phyloP scores from a whole-genome alignment of 768 basidiomycete genomes.

The Suillus lakei region DNA sequence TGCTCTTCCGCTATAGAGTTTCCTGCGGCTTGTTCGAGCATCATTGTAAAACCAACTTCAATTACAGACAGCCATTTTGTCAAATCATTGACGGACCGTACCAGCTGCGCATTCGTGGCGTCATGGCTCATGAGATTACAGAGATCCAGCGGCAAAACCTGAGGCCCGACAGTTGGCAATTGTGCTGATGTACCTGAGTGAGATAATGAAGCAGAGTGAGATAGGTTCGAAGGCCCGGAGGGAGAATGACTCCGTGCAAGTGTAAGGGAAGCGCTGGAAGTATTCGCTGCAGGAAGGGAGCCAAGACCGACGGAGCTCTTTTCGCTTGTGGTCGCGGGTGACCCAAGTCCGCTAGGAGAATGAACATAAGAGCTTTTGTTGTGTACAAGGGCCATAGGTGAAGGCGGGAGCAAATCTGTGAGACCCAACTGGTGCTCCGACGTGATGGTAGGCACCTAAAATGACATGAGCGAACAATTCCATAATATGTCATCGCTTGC shows the following conservation, averaged over 20 bases:
- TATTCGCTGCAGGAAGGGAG: slow-evolving; percentile 37
- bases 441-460: slow-evolving; percentile 66
- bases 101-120: slow-evolving; percentile 70
- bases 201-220: slow-evolving; percentile 37
- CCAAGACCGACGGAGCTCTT: slow-evolving; percentile 24
- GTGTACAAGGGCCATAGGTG: slow-evolving; percentile 55
- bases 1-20: slow-evolving; percentile 71
- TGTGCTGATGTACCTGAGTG: slow-evolving; percentile 37
- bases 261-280: slow-evolving; percentile 47
- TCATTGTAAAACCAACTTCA: slow-evolving; percentile 68
- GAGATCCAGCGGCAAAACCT: slow-evolving; percentile 74
- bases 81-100: slow-evolving; percentile 74
- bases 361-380: slow-evolving; percentile 41
- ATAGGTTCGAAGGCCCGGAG: slow-evolving; percentile 30
- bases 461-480: slow-evolving; percentile 4
- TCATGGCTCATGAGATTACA: slow-evolving; percentile 54
- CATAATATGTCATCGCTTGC: not conserved
- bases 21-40: slow-evolving; percentile 59
- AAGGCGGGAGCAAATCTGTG: slow-evolving; percentile 74
- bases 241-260: slow-evolving; percentile 38
- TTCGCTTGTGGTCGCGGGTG: slow-evolving; percentile 27
- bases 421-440: slow-evolving; percentile 74
- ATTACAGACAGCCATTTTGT: slow-evolving; percentile 76
- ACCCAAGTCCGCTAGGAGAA: slow-evolving; percentile 44
- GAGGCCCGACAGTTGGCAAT: slow-evolving; percentile 43